phyloP scores from a whole-genome alignment of 495 filamentous ascomycete species.

The Glonium stellatum region DNA sequence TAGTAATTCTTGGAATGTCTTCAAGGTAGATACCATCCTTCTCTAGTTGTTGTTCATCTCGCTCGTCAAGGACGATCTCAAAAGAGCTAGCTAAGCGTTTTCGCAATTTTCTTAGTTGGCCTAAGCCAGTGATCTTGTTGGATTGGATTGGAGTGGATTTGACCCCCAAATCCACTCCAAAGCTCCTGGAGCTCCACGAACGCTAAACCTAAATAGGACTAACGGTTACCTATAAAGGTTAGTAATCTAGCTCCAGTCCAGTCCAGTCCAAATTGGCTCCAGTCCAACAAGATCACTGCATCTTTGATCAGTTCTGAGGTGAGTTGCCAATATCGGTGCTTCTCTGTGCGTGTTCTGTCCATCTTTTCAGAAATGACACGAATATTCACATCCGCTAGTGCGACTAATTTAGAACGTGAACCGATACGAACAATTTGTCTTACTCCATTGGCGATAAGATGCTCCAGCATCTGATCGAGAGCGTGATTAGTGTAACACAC shows the following conservation, averaged over 20 bases:
- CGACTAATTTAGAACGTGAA: slow-evolving; percentile 51
- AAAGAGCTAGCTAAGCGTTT: slow-evolving; percentile 45
- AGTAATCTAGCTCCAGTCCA: too few relatives aligned
- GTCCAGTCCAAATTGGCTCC: too few relatives aligned
- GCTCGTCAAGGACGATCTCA: slow-evolving; percentile 58
- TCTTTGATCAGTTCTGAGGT: too few relatives aligned
- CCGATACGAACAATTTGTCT: slow-evolving; percentile 64
- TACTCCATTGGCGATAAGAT: slow-evolving; percentile 49
- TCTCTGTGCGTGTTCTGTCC: not conserved
- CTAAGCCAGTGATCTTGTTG: too few relatives aligned
- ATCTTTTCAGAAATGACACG: not conserved
- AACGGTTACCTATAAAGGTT: too few relatives aligned
- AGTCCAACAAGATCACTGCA: too few relatives aligned
- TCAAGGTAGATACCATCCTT: slow-evolving; percentile 42
- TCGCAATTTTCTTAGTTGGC: slow-evolving; percentile 43
- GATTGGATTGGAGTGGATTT: too few relatives aligned
- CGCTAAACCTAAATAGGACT: too few relatives aligned
- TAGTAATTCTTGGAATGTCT: slow-evolving; percentile 17
- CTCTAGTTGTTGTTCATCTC: slow-evolving; percentile 56
- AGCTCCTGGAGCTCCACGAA: too few relatives aligned
- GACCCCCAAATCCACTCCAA: too few relatives aligned
- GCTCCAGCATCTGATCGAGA: slow-evolving; percentile 64
- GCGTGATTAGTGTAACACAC: slow-evolving; percentile 52
- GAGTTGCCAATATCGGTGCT: not conserved
- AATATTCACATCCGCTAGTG: not conserved